Percentiles rank a stretch among this genome's conserved stretches.
These are phyloP conservation scores for Cucurbita pepo DNA, from an alignment of 306 rosid genomes.

Conservation along the genomic window DNA sequence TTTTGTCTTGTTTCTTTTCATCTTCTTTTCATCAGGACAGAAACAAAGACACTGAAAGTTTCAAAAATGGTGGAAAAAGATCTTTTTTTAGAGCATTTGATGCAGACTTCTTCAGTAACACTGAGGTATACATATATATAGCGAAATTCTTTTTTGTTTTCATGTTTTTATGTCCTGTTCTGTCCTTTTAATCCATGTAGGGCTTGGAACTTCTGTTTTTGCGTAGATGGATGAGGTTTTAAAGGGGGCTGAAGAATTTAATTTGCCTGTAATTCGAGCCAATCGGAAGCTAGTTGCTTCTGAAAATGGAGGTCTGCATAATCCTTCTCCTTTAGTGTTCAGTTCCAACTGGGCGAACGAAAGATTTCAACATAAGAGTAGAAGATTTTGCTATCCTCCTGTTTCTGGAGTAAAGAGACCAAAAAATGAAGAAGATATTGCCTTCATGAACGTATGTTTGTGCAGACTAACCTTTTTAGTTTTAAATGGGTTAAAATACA, in stretches of 20 bases:
- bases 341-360: slow-evolving; percentile 35
- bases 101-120: slow-evolving; percentile 42
- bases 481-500: background rate
- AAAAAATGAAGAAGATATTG: slow-evolving; percentile 47
- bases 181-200: background rate
- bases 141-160: background rate
- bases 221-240: slow-evolving; percentile 36
- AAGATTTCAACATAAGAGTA: background rate
- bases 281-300: slow-evolving; percentile 47
- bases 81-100: slow-evolving; percentile 44
- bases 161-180: background rate
- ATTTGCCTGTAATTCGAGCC: slow-evolving; percentile 36
- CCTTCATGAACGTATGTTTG: slow-evolving; percentile 49
- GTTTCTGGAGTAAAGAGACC: slow-evolving; percentile 27
- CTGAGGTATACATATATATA: slow-evolving; percentile 19
- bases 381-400: slow-evolving; percentile 37
- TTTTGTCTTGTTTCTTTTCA: background rate
- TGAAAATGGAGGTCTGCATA: slow-evolving; percentile 42
- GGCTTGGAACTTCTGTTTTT: background rate
- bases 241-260: slow-evolving; percentile 31
- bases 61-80: slow-evolving; percentile 1
- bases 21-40: slow-evolving; percentile 29
- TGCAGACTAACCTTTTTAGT: background rate
- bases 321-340: slow-evolving; percentile 47
- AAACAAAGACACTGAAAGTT: slow-evolving; percentile 14